Base-by-base conservation (phyloP, 805 yeast species). In the Zygosaccharomyces rouxii region DNA sequence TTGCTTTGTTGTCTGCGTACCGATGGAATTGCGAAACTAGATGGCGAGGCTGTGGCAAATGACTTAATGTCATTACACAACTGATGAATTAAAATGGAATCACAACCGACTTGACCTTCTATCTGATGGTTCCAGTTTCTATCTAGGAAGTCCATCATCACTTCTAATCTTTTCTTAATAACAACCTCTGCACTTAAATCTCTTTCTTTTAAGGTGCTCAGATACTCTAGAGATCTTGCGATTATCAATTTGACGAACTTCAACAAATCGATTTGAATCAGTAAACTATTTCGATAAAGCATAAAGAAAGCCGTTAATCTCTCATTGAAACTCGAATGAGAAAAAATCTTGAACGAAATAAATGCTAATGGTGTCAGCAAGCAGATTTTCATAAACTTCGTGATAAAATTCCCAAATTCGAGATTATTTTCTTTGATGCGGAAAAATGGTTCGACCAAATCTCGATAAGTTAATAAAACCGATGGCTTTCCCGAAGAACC, bases 191-290 rank as follows among this genome's bases (percentile, higher is more conserved):
- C 38, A 35, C 48, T 35, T 22, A 29, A 7, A 5, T 41, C 23
- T 14, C 35, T 44, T 28, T 31, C 35, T 44, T 22, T 44, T 22
- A 39, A 38, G 39, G 42, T 44, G 33, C 46, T 14, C 38, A 39
- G 23, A 22, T 48, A 29, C 11, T 50, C 56, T 10, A 58, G 46
- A n/a, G 62, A 57, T 26, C 58, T 56, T 3, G 55, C 51, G 23
- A 66, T 57, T 0, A 64, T 46, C 7, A 60, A 43, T 44, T 66
- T 67, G 19, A 66, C 45, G 21, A 64, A 61, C 41, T 67, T 66
- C 35, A 67, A 50, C 28, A 67, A 45, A 35, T 67, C 70, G 35
- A 67, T 64, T 48, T 67, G 70, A n/a, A 66, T 58, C 21, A 67
- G 49, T 11, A 66, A 46, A 41, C 69, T 62, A 33, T 60, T 62